Evolutionary conservation across 31 red algal genomes (phyloP).

Genomic region (Endocladia muricata): DNA sequence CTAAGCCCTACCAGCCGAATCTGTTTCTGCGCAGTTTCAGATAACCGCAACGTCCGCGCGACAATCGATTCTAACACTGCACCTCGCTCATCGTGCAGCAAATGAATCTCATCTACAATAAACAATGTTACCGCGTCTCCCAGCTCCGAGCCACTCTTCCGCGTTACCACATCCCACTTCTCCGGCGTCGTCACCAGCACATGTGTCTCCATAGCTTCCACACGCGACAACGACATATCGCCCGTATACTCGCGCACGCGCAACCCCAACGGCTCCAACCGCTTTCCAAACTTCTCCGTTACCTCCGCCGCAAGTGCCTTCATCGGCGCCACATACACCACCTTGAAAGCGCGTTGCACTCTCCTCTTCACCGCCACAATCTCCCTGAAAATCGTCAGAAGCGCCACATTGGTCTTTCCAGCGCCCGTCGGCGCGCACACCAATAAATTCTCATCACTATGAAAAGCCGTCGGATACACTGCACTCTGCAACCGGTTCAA

Average conservation of each 20-base stretch:
- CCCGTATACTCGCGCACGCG: slow-evolving; percentile 89
- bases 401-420: slow-evolving; percentile 96
- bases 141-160: slow-evolving; percentile 79
- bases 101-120: slow-evolving; percentile 97
- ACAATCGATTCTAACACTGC: slow-evolving; percentile 96
- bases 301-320: slow-evolving; percentile 98
- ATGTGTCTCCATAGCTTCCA: slow-evolving; percentile 73
- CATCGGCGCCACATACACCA: slow-evolving; percentile 98
- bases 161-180: slow-evolving; percentile 99
- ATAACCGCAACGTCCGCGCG: slow-evolving; percentile 83
- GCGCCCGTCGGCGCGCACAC: slow-evolving; percentile 98
- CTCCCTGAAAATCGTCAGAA: slow-evolving; percentile 85
- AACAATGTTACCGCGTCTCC: slow-evolving; percentile 74
- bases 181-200: slow-evolving; percentile 98
- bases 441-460: slow-evolving; percentile 84
- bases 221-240: slow-evolving; percentile 74
- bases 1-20: slow-evolving; percentile 94
- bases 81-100: slow-evolving; percentile 95
- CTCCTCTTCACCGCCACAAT: slow-evolving; percentile 54
- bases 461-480: slow-evolving; percentile 80
- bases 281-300: slow-evolving; percentile 82
- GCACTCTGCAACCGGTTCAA: slow-evolving; percentile 87
- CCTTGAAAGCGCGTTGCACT: slow-evolving; percentile 47
- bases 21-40: slow-evolving; percentile 59
- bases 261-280: slow-evolving; percentile 61